Evolutionary conservation across 169 alveolate species (phyloP).

Genomic region (Plasmodium inui): DNA sequence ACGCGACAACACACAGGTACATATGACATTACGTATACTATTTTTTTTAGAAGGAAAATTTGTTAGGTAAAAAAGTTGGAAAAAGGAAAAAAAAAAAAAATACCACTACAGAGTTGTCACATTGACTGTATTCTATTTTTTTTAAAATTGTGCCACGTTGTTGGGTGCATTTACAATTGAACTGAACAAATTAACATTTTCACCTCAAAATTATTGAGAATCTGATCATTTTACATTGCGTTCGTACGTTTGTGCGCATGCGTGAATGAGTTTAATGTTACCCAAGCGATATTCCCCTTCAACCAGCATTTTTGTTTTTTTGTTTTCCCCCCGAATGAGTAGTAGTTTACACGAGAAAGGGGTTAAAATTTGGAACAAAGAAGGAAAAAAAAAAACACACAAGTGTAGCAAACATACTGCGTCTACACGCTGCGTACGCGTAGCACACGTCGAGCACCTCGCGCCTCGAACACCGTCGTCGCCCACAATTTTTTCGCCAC

Average conservation of each 20-base stretch:
- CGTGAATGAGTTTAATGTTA: background rate
- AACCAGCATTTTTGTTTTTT: background rate
- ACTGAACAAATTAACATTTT: background rate
- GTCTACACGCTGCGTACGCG: background rate
- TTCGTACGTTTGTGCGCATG: background rate
- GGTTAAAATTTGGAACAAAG: background rate
- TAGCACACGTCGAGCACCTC: background rate
- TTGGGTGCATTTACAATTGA: background rate
- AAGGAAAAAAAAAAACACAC: background rate
- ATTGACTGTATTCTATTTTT: background rate
- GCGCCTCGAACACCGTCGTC: background rate
- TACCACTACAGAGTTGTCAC: background rate
- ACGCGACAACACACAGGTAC: constrained; percentile 4
- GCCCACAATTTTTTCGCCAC: background rate
- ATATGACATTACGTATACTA: background rate
- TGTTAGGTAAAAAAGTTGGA: background rate
- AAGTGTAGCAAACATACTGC: background rate
- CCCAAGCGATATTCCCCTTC: background rate
- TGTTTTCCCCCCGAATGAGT: background rate
- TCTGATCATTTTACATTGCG: background rate
- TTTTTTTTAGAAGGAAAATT: background rate
- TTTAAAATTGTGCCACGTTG: background rate
- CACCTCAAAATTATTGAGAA: background rate
- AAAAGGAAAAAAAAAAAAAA: background rate
- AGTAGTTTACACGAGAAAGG: background rate